These are phyloP conservation scores for Coffea eugenioides DNA, from an alignment of 257 asterid species.

Conservation along the genomic window DNA sequence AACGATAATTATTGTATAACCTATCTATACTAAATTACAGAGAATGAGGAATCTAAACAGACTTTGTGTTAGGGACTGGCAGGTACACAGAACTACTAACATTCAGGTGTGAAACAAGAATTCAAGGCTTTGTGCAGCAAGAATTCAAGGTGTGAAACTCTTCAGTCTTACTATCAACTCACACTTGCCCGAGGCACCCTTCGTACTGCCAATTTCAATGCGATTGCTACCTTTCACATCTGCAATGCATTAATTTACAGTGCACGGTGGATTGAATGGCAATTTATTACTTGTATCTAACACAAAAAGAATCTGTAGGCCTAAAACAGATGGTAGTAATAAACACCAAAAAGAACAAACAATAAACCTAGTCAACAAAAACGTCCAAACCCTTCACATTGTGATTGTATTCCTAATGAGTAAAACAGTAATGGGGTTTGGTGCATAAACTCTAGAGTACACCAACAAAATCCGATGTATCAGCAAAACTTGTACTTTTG, in stretches of 20 bases:
- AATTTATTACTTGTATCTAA: background rate
- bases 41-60: no score
- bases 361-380: slow-evolving; percentile 17
- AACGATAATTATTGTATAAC: no score
- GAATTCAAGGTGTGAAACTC: background rate
- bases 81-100: no score
- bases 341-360: background rate
- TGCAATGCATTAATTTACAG: background rate
- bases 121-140: background rate
- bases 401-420: no score
- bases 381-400: slow-evolving; percentile 14
- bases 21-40: no score
- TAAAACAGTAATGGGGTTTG: no score
- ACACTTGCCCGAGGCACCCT: background rate
- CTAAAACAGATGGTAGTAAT: background rate
- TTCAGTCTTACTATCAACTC: background rate
- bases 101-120: no score
- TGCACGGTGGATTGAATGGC: background rate
- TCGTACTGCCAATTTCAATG: background rate
- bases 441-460: no score
- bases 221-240: background rate
- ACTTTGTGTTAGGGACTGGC: no score
- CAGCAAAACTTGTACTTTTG: no score
- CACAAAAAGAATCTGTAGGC: background rate
- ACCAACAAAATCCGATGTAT: background rate